These are phyloP conservation scores for Cryptococcus wingfieldii DNA, from an alignment of 1,284 basidiomycete genomes.

Conservation along the genomic window DNA sequence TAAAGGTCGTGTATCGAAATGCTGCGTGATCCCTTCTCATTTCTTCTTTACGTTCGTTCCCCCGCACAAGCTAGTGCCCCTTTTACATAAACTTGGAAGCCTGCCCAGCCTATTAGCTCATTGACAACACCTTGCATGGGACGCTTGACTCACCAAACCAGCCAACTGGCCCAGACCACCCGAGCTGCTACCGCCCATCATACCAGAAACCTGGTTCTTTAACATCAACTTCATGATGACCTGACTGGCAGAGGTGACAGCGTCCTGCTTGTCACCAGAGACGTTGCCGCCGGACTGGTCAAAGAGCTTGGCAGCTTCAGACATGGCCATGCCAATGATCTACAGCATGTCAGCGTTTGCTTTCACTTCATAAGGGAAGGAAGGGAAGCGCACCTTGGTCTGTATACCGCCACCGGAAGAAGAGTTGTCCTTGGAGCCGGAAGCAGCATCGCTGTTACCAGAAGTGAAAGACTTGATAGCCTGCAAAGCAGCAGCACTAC, in stretches of 20 bases:
- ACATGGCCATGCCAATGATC: constrained; percentile 77
- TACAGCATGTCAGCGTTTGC: constrained; percentile 36
- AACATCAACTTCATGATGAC: constrained; percentile 75
- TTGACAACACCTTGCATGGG: not conserved
- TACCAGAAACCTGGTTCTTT: constrained; percentile 48
- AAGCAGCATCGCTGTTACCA: constrained; percentile 41
- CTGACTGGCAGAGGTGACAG: constrained; percentile 73
- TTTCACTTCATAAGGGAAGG: not conserved
- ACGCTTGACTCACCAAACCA: constrained; percentile 52
- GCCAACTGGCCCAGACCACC: constrained; percentile 61
- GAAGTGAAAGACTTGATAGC: constrained; percentile 58
- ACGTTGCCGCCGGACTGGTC: constrained; percentile 64
- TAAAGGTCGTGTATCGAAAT: not conserved
- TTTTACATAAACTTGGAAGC: constrained; percentile 20
- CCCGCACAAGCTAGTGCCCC: not conserved
- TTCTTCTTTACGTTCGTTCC: not conserved
- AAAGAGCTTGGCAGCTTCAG: constrained; percentile 61
- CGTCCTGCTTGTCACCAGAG: constrained; percentile 68
- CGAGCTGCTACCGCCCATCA: constrained; percentile 59
- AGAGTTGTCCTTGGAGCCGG: constrained; percentile 9
- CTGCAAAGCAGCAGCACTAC: constrained; percentile 70
- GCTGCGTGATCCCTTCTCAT: not conserved
- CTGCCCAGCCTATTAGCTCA: not conserved
- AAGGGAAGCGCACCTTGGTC: constrained; percentile 28
- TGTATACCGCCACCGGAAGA: constrained; percentile 48